Conservation (phyloP, 1,284 basidiomycete genomes). For the Sphagnurus paluster region DNA sequence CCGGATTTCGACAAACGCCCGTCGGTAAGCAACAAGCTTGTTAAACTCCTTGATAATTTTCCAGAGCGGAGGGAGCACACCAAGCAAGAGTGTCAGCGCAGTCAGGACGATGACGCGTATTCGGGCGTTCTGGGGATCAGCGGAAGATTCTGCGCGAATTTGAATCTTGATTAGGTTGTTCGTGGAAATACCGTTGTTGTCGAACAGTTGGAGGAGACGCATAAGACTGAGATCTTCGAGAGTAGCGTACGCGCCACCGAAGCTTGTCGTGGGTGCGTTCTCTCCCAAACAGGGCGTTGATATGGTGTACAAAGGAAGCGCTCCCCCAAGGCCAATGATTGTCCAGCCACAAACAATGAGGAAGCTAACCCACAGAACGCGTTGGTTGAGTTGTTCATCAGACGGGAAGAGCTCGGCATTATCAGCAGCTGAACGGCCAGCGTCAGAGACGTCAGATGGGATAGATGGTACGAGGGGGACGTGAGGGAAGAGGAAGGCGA, state of each 20-base stretch:
- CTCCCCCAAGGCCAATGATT: slow-evolving; percentile 62
- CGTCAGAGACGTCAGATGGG: slow-evolving; percentile 53
- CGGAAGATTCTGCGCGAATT: slow-evolving; percentile 30
- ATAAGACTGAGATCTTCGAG: slow-evolving; percentile 75
- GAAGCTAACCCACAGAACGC: slow-evolving; percentile 64
- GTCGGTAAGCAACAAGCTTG: slow-evolving; percentile 51
- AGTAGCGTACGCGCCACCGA: slow-evolving; percentile 62
- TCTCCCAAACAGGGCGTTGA: slow-evolving; percentile 65
- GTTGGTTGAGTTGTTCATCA: slow-evolving; percentile 70
- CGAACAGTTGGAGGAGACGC: slow-evolving; percentile 64
- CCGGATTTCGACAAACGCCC: slow-evolving; percentile 59
- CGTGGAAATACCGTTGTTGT: slow-evolving; percentile 43
- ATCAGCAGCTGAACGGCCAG: slow-evolving; percentile 45
- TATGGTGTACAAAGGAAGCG: slow-evolving; percentile 71
- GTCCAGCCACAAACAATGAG: slow-evolving; percentile 66
- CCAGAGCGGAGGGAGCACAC: slow-evolving; percentile 62
- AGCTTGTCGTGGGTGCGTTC: slow-evolving; percentile 43
- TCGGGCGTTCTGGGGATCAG: slow-evolving; percentile 48
- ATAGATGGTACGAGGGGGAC: slow-evolving; percentile 66
- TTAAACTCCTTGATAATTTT: slow-evolving; percentile 69
- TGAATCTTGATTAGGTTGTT: slow-evolving; percentile 28
- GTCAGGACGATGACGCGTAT: slow-evolving; percentile 68
- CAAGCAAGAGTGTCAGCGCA: slow-evolving; percentile 57
- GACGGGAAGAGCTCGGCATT: slow-evolving; percentile 65
- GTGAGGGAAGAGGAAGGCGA: slow-evolving; percentile 68